Base-by-base conservation (phyloP, 371 early-diverging fungal species). In the Zychaea mexicana region DNA sequence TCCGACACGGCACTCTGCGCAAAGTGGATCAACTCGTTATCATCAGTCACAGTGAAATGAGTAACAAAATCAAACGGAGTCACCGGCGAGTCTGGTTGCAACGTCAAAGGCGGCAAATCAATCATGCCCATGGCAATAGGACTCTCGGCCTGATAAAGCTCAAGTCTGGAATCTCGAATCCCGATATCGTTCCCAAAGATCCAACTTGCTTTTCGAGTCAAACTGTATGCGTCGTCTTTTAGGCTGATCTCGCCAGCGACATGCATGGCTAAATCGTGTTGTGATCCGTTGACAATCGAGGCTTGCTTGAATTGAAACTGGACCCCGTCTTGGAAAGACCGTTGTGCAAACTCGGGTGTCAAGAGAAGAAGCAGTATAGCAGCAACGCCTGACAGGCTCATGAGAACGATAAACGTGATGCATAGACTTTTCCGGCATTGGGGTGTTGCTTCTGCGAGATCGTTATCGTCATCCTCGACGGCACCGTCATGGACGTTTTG, bases 271-370 rank as follows among this genome's bases (percentile, higher is more conserved):
- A 79, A 65, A 15, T 61, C 57, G 19, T 68, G 64, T 15, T 72
- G 56, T 24, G 77, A 66, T 0, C 69, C 70, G 57, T 77, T 75
- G 32, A 76, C 53, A 54, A 78, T 78, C 0, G 74, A 70, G 10
- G 80, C 77, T 57, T 73, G 65, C 30, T 74, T 56, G 52, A 79
- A 74, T 5, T 56, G 46, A 21, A 79, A 69, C 28, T 58, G 57
- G 19, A 75, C 71, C 15, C 70, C 72, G 5, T 73, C 65, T 47
- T 76, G 60, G 2, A 79, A 67, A 4, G 76, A 66, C 30, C 78
- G 71, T 24, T 82, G 78, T 1, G 80, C 83, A 66, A 76, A 79
- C 17, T 71, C 73, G n/a, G 83, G 83, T 2, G 77, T 75, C 61
- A 78, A 39, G 49, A 76, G 57, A 12, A 82, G 24, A 4, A 77